These are phyloP conservation scores for Coccinonectria pachysandricola DNA, from an alignment of 2,329 filamentous ascomycete species.

Conservation along the genomic window DNA sequence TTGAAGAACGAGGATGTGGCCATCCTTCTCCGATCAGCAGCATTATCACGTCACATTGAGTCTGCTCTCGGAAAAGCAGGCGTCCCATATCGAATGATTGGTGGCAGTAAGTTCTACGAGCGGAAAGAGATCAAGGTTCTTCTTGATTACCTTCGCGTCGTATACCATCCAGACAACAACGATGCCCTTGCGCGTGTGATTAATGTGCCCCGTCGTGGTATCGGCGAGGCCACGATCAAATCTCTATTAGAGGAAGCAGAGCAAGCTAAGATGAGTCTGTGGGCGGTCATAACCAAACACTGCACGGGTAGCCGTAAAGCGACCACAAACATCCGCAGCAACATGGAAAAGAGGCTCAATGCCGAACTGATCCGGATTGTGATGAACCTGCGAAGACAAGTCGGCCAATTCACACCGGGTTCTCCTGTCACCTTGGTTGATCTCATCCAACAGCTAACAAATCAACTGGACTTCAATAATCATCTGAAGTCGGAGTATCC, in stretches of 20 bases:
- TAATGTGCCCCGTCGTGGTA: slow-evolving; percentile 70
- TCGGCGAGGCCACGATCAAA: slow-evolving; percentile 72
- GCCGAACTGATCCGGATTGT: slow-evolving; percentile 38
- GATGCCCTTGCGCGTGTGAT: slow-evolving; percentile 76
- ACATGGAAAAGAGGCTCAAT: slow-evolving; percentile 43
- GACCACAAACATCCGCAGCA: slow-evolving; percentile 38
- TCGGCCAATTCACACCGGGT: slow-evolving; percentile 16
- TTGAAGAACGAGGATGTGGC: slow-evolving; percentile 70
- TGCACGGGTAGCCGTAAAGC: slow-evolving; percentile 38
- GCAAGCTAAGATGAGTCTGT: slow-evolving; percentile 56
- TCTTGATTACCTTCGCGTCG: slow-evolving; percentile 77
- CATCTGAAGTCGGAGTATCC: slow-evolving; percentile 62
- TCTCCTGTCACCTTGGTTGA: slow-evolving; percentile 31
- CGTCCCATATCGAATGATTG: slow-evolving; percentile 86
- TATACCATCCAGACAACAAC: slow-evolving; percentile 77
- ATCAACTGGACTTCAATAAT: slow-evolving; percentile 61
- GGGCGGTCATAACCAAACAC: slow-evolving; percentile 56
- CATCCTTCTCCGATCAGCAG: slow-evolving; percentile 75
- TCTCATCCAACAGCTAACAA: slow-evolving; percentile 43
- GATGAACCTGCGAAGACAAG: slow-evolving; percentile 20
- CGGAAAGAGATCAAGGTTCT: slow-evolving; percentile 78
- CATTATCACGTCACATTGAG: slow-evolving; percentile 79
- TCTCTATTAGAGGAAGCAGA: slow-evolving; percentile 69
- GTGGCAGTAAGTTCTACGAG: slow-evolving; percentile 83
- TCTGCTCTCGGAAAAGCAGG: slow-evolving; percentile 68